These are phyloP conservation scores for Malassezia obtusa DNA, from an alignment of 1,284 basidiomycete genomes.

Conservation along the genomic window DNA sequence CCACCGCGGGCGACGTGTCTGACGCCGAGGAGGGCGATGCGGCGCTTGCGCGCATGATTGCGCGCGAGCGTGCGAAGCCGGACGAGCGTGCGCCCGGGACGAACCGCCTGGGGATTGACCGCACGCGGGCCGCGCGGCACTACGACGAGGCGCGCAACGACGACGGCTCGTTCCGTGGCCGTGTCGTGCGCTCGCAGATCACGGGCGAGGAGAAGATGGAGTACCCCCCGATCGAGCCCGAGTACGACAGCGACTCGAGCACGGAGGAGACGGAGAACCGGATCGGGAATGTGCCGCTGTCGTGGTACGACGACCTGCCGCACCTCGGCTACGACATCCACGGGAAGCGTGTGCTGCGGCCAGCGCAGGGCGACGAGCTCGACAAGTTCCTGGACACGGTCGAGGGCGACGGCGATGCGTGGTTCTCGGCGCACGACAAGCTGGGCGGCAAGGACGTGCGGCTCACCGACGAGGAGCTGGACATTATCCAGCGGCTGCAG, in stretches of 20 bases:
- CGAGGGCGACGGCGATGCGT: constrained; percentile 72
- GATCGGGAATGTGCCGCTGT: constrained; percentile 86
- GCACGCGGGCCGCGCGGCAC: constrained; percentile 53
- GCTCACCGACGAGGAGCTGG: constrained; percentile 80
- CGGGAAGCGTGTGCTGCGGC: constrained; percentile 85
- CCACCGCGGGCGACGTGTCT: constrained; percentile 13
- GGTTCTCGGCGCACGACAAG: constrained; percentile 91
- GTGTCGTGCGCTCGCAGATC: constrained; percentile 60
- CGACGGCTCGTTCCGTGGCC: constrained; percentile 47
- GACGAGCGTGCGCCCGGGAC: constrained; percentile 37
- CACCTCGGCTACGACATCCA: constrained; percentile 95
- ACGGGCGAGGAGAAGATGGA: constrained; percentile 80
- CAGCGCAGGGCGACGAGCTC: constrained; percentile 88
- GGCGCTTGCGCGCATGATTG: constrained; percentile 38
- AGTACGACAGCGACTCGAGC: constrained; percentile 91
- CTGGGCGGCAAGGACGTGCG: constrained; percentile 74
- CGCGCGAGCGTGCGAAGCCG: constrained; percentile 48
- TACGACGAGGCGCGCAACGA: constrained; percentile 55
- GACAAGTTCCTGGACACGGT: constrained; percentile 93
- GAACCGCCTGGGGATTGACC: constrained; percentile 42
- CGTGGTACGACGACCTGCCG: constrained; percentile 99
- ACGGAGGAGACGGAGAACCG: constrained; percentile 92
- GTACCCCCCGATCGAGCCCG: constrained; percentile 83
- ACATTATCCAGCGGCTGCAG: constrained; percentile 83
- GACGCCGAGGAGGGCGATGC: constrained; percentile 34